Conservation (phyloP, 768 basidiomycete species). For the Termitomyces sp. region DNA sequence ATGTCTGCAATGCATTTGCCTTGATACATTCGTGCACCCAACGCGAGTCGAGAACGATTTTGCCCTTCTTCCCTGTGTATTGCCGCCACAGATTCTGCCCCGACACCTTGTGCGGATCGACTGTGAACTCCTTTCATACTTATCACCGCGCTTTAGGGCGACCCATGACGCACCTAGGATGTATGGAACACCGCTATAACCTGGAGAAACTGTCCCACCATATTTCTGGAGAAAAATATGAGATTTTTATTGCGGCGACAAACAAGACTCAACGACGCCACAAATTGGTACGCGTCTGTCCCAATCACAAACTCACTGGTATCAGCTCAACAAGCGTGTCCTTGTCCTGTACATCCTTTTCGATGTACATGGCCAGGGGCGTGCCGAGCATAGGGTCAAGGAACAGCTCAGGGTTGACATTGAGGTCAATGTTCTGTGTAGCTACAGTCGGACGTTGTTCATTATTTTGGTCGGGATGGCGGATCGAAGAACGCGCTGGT, state of each 20-base stretch:
- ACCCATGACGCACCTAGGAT: slow-evolving; percentile 59
- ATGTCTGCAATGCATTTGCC: slow-evolving; percentile 65
- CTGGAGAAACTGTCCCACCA: slow-evolving; percentile 68
- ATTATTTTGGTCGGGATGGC: slow-evolving; percentile 41
- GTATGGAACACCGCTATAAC: slow-evolving; percentile 77
- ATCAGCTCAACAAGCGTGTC: slow-evolving; percentile 61
- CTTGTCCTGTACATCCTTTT: slow-evolving; percentile 75
- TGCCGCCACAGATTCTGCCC: slow-evolving; percentile 81
- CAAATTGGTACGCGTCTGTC: not conserved
- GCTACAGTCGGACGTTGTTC: slow-evolving; percentile 26
- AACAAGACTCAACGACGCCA: not conserved
- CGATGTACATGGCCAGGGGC: slow-evolving; percentile 71
- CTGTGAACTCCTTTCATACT: slow-evolving; percentile 32
- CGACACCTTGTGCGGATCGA: slow-evolving; percentile 73
- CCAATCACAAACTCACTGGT: slow-evolving; percentile 43
- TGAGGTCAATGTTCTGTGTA: slow-evolving; percentile 27
- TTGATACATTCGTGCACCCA: slow-evolving; percentile 82
- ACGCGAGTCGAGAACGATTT: slow-evolving; percentile 66
- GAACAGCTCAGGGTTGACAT: slow-evolving; percentile 53
- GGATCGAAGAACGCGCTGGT: slow-evolving; percentile 62
- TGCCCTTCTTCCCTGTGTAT: slow-evolving; percentile 76
- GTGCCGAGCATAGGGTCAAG: slow-evolving; percentile 81
- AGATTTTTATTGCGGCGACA: not conserved
- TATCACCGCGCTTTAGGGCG: slow-evolving; percentile 1
- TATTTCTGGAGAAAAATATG: slow-evolving; percentile 50